Conservation (phyloP, 495 filamentous ascomycete species). For the Podospora pseudocomata region DNA sequence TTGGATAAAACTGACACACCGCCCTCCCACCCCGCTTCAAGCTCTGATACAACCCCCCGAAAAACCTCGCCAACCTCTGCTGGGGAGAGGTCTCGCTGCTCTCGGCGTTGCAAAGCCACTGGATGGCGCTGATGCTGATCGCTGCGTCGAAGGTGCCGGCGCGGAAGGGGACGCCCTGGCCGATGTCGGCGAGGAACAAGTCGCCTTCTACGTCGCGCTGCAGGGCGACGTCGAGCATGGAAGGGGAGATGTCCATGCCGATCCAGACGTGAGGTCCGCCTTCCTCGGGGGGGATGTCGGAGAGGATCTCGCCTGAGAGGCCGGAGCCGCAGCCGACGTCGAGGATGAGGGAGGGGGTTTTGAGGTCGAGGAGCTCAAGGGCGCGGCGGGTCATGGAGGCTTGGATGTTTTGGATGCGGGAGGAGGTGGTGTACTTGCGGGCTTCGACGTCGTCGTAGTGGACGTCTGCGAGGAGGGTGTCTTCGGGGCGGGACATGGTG, state of each 20-base stretch:
- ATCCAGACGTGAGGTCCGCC: conserved; percentile 90
- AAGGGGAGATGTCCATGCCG: conserved; percentile 89
- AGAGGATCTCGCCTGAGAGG: conserved; percentile 89
- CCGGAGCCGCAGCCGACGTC: conserved; percentile 95
- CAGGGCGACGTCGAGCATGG: conserved; percentile 88
- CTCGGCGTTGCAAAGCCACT: conserved; percentile 98
- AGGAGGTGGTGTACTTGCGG: conserved; percentile 94
- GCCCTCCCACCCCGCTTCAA: conserved; percentile 82
- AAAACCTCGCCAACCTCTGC: conserved; percentile 76
- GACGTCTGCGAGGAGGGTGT: conserved; percentile 87
- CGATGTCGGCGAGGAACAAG: conserved; percentile 86
- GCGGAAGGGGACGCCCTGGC: conserved; percentile 92
- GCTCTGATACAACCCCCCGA: conserved; percentile 84
- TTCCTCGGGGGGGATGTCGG: conserved; percentile 57
- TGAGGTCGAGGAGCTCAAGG: conserved; percentile 80
- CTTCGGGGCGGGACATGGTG: conserved; percentile 93
- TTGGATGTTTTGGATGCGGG: conserved; percentile 92
- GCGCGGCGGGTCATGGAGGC: conserved; percentile 90
- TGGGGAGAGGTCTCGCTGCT: conserved; percentile 73
- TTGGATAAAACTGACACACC: conserved; percentile 97
- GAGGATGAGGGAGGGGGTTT: conserved; percentile 79
- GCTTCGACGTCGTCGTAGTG: conserved; percentile 96
- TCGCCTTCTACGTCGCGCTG: conserved; percentile 92
- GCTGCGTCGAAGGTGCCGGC: conserved; percentile 92
- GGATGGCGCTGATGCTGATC: conserved; percentile 88